A percentile compares a stretch with the other conserved stretches of the same genome.
Conservation (phyloP, 164 flowering plant genomes). For the Magnolia changhungtana region DNA sequence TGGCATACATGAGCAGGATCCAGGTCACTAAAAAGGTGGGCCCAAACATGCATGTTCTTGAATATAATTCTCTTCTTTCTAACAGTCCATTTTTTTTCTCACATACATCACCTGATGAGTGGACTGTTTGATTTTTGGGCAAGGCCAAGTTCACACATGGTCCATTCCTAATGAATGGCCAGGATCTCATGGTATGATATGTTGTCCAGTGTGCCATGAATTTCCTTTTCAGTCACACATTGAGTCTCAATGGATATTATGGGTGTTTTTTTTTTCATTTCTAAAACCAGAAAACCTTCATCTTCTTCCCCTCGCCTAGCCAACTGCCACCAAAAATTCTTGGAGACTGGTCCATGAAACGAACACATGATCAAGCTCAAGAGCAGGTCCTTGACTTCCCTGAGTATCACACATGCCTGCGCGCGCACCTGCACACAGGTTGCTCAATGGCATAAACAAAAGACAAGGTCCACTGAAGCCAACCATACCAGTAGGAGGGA, state of each 20-base stretch:
- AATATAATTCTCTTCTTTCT: no score
- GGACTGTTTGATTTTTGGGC: neutral
- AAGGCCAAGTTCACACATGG: neutral
- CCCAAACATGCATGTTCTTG: no score
- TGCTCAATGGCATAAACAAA: neutral
- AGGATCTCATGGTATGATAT: neutral
- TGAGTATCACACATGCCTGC: neutral
- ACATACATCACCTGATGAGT: neutral
- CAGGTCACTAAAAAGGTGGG: no score
- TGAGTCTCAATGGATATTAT: neutral
- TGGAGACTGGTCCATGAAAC: neutral
- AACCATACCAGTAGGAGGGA: conserved; percentile 10
- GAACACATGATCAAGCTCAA: neutral
- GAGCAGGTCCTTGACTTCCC: no score
- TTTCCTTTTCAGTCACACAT: neutral
- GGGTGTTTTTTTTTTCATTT: no score
- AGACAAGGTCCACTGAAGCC: neutral
- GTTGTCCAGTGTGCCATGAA: neutral
- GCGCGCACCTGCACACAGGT: neutral
- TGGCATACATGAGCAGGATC: no score
- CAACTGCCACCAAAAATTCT: neutral
- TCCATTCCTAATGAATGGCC: neutral
- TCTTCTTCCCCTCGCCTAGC: neutral
- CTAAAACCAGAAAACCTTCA: neutral
- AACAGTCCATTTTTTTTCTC: neutral